phyloP scores from a whole-genome alignment of 495 filamentous ascomycete genomes.

The Aspergillus ostianus region DNA sequence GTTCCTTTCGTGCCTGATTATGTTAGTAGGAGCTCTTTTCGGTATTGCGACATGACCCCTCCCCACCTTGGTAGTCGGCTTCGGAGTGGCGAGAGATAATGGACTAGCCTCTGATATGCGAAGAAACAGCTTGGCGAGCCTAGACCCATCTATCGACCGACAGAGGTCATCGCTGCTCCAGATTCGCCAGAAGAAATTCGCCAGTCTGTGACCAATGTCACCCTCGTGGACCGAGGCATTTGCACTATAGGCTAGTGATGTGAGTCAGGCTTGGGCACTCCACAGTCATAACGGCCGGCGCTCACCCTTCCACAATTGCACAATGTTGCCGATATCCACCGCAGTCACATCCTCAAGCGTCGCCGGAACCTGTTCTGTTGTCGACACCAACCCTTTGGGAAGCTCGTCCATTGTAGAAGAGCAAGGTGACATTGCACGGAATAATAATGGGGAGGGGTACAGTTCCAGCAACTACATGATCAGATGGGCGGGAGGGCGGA shows the following conservation, averaged over 20 bases:
- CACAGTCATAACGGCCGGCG: not conserved
- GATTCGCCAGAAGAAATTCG: conserved; percentile 56
- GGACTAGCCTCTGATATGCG: conserved; percentile 35
- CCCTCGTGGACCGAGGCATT: conserved; percentile 38
- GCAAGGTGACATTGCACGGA: not conserved
- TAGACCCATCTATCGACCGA: conserved; percentile 28
- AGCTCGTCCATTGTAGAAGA: conserved; percentile 41
- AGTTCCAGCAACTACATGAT: conserved; percentile 13
- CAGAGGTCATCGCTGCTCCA: conserved; percentile 38
- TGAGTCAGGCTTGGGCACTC: conserved; percentile 6
- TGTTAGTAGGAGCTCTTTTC: not conserved
- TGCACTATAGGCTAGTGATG: conserved; percentile 40
- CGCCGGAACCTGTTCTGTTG: conserved; percentile 28
- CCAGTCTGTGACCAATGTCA: conserved; percentile 43
- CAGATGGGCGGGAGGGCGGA: not conserved
- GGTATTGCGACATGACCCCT: not conserved
- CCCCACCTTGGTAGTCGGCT: not conserved
- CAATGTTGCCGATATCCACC: conserved; percentile 37
- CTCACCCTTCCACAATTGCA: conserved; percentile 49
- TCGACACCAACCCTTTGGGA: conserved; percentile 51
- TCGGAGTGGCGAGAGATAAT: not conserved
- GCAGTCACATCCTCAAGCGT: conserved; percentile 29
- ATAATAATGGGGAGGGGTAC: not conserved
- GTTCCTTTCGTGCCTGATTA: conserved; percentile 8
- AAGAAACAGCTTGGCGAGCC: conserved; percentile 40